These are phyloP conservation scores for Daucus carota DNA, from an alignment of 129 eudicot genomes.

Conservation along the genomic window DNA sequence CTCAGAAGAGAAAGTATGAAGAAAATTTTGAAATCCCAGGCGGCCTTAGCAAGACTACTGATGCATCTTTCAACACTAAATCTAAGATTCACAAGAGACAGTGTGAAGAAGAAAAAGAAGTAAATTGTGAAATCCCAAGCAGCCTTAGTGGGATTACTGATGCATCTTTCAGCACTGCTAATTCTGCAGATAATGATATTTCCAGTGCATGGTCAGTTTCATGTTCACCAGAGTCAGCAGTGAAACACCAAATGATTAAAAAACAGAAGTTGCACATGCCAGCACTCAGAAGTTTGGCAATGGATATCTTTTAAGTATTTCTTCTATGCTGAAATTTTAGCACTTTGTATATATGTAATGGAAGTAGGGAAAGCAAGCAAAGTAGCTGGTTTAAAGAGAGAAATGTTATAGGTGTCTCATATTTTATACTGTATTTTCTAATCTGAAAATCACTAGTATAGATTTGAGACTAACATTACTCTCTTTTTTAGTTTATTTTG, in stretches of 20 bases:
- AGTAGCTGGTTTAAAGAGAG: background rate
- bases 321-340: background rate
- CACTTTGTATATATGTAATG: background rate
- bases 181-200: background rate
- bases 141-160: slow-evolving; percentile 11
- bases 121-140: background rate
- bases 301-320: background rate
- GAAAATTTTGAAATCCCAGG: background rate
- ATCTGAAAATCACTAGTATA: background rate
- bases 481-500: no score
- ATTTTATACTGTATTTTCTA: no score
- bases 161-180: background rate
- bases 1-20: slow-evolving; percentile 10
- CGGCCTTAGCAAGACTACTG: slow-evolving; percentile 1
- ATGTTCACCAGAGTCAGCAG: background rate
- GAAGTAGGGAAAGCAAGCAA: background rate
- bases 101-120: background rate
- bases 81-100: slow-evolving; percentile 4
- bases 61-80: background rate
- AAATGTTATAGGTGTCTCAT: background rate
- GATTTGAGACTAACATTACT: background rate
- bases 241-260: background rate
- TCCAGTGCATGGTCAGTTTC: background rate
- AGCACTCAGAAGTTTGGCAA: background rate
- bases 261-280: slow-evolving; percentile 1